Evolutionary conservation across 305 asterid species (phyloP).

Genomic region (Caryopteris hybrid): DNA sequence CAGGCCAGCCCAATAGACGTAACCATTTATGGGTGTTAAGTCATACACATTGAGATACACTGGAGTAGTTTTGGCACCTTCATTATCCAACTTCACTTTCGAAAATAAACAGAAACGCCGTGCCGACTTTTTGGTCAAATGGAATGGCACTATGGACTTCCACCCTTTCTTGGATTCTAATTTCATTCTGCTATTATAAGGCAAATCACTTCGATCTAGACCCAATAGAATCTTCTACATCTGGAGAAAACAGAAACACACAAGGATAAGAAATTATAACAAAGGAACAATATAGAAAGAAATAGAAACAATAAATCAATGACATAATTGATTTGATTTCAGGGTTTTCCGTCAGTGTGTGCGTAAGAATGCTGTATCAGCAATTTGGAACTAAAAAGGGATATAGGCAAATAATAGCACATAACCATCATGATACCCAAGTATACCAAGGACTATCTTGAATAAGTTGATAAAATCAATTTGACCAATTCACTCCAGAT

Average conservation of each 20-base stretch:
- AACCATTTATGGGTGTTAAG: slow-evolving; percentile 63
- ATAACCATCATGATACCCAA: not conserved
- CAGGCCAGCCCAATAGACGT: slow-evolving; percentile 70
- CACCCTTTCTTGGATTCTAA: slow-evolving; percentile 64
- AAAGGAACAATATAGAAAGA: not conserved
- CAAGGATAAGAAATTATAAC: slow-evolving; percentile 9
- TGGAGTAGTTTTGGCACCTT: slow-evolving; percentile 56
- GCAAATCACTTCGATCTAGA: slow-evolving; percentile 33
- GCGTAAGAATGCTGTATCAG: not conserved
- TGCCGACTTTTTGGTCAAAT: slow-evolving; percentile 52
- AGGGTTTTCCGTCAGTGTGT: not conserved
- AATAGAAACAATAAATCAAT: not conserved
- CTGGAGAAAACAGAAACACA: slow-evolving; percentile 31
- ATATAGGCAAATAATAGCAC: not conserved
- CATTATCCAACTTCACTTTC: slow-evolving; percentile 60
- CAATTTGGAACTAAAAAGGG: not conserved
- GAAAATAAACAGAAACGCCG: slow-evolving; percentile 81
- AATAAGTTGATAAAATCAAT: not conserved
- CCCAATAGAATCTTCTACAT: slow-evolving; percentile 30
- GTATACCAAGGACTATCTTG: not conserved
- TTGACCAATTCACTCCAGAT: not conserved
- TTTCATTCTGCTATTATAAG: slow-evolving; percentile 43
- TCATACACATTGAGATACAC: slow-evolving; percentile 70
- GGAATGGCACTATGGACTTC: slow-evolving; percentile 63
- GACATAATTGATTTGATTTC: slow-evolving; percentile 1